A percentile compares a stretch with the other conserved stretches of the same genome.
phyloP scores from a whole-genome alignment of 768 basidiomycete genomes.

The Boletus vermiculosoides region DNA sequence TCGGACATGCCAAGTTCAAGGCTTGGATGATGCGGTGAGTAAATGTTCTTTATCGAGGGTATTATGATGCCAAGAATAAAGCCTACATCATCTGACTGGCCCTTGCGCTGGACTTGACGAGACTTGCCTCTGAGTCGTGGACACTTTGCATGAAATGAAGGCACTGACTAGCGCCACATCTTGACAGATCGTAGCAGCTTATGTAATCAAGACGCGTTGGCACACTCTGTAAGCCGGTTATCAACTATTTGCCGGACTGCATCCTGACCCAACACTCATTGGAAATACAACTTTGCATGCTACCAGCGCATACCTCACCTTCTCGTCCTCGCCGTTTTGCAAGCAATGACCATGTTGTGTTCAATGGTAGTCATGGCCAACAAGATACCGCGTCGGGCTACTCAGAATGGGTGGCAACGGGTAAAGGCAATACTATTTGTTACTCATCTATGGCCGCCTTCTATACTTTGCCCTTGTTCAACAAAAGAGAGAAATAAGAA shows the following conservation, averaged over 20 bases:
- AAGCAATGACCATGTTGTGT: background rate
- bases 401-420: no score
- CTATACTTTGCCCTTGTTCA: no score
- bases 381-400: background rate
- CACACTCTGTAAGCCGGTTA: background rate
- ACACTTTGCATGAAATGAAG: background rate
- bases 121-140: slow-evolving; percentile 2
- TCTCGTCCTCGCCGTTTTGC: background rate
- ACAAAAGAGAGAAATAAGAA: no score
- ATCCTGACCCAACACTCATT: no score
- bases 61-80: background rate
- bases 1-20: no score
- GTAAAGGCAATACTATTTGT: no score
- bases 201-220: background rate
- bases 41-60: background rate
- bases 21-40: background rate
- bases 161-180: no score
- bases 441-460: no score
- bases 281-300: no score
- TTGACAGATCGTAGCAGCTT: background rate
- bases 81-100: slow-evolving; percentile 12
- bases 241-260: background rate
- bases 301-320: background rate
- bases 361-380: background rate
- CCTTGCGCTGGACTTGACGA: slow-evolving; percentile 7